phyloP scores from a whole-genome alignment of 1,139 yeast genomes.

The Insectozyma bohioensis region DNA sequence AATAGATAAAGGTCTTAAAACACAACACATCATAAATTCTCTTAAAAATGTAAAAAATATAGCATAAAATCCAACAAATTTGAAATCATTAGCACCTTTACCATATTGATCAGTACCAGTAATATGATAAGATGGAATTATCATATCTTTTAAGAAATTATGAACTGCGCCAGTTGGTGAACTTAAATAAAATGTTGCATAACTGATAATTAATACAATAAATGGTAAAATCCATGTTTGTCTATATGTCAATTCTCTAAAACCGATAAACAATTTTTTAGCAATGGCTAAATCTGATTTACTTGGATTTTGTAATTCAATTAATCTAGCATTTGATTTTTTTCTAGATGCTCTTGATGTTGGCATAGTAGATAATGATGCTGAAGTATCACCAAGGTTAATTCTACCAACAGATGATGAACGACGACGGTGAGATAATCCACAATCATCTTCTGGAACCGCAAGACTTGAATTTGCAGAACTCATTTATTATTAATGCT shows the following conservation, averaged over 20 bases:
- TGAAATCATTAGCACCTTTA: constrained; percentile 82
- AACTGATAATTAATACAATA: constrained; percentile 39
- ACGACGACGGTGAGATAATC: constrained; percentile 31
- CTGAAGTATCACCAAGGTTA: constrained; percentile 53
- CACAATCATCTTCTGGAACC: constrained; percentile 2
- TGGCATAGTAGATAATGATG: constrained; percentile 49
- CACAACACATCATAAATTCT: constrained; percentile 84
- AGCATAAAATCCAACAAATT: constrained; percentile 78
- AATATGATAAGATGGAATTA: constrained; percentile 67
- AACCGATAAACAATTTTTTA: constrained; percentile 52
- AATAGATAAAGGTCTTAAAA: constrained; percentile 71
- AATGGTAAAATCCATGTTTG: constrained; percentile 83
- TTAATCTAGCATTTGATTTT: constrained; percentile 34
- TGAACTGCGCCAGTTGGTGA: constrained; percentile 59
- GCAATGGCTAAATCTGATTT: constrained; percentile 43
- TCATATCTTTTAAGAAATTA: constrained; percentile 58
- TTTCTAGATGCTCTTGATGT: constrained; percentile 34
- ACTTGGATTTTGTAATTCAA: constrained; percentile 27
- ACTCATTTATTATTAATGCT: constrained; percentile 6
- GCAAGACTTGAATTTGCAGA: constrained; percentile 3
- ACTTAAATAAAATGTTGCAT: constrained; percentile 41
- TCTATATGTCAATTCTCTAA: constrained; percentile 61
- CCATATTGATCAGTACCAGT: constrained; percentile 65
- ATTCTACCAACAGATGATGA: constrained; percentile 60
- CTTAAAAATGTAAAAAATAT: constrained; percentile 86